Evolutionary conservation across 257 asterid species (phyloP).

Genomic region (Plectranthus barbatus): DNA sequence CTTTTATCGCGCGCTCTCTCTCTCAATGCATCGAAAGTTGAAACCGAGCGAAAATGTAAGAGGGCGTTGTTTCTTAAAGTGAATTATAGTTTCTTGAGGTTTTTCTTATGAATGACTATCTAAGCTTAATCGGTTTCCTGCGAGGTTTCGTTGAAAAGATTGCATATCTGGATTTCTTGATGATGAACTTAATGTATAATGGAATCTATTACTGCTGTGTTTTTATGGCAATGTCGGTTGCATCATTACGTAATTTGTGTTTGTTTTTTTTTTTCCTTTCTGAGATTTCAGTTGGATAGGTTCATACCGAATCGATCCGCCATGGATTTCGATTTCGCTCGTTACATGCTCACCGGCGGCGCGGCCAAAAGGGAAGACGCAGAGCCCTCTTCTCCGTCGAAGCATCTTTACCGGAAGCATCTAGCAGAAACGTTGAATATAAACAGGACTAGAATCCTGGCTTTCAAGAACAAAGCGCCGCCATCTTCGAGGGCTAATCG

Average conservation of each 20-base stretch:
- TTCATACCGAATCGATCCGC: constrained; percentile 51
- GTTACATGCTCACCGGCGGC: constrained; percentile 32
- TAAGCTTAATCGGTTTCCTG: background rate
- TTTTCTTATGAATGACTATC: background rate
- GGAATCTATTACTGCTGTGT: background rate
- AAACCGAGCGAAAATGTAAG: constrained; percentile 16
- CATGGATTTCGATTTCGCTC: constrained; percentile 44
- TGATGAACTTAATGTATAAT: background rate
- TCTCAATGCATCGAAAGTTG: constrained; percentile 2
- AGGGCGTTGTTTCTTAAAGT: background rate
- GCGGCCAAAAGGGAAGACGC: constrained; percentile 9
- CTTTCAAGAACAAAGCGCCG: constrained; percentile 37
- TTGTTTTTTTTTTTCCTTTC: background rate
- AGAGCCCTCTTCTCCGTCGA: constrained; percentile 24
- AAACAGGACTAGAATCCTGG: constrained; percentile 40
- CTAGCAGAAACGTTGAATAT: constrained; percentile 35
- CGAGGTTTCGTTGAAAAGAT: background rate
- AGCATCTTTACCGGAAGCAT: constrained; percentile 30
- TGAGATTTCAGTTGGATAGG: constrained; percentile 34
- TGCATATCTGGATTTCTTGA: background rate
- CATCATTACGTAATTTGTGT: background rate
- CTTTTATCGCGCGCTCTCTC: background rate
- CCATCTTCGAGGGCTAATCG: background rate
- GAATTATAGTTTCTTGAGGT: background rate
- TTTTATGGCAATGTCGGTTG: too few species aligned